These are phyloP conservation scores for Boeremia lycopersici DNA, from an alignment of 2,329 filamentous ascomycete species.

Conservation along the genomic window DNA sequence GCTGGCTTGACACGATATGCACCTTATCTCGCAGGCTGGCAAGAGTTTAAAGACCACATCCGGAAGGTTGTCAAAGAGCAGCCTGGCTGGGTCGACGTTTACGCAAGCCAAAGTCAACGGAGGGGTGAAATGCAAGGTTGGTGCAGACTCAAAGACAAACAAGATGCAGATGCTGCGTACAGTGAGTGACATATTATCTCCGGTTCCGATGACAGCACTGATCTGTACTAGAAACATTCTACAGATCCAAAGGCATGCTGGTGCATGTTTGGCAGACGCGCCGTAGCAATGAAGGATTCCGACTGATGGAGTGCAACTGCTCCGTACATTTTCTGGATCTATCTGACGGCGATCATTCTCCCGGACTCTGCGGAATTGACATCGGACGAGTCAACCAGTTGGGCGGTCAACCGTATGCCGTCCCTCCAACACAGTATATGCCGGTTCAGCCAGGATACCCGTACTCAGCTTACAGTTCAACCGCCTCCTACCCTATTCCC, in stretches of 20 bases:
- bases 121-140: conserved; percentile 43
- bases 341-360: conserved; percentile 35
- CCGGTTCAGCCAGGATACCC: conserved; percentile 27
- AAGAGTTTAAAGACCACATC: conserved; percentile 47
- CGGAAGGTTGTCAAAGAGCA: conserved; percentile 43
- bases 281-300: conserved; percentile 32
- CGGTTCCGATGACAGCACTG: background rate
- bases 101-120: conserved; percentile 29
- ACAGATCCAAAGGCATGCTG: conserved; percentile 30
- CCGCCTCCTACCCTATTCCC: conserved; percentile 25
- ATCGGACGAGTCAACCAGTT: conserved; percentile 34
- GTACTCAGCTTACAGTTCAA: conserved; percentile 31
- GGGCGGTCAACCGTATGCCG: conserved; percentile 14
- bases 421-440: conserved; percentile 23
- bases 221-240: conserved; percentile 26
- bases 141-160: conserved; percentile 42
- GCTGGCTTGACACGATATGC: conserved; percentile 34
- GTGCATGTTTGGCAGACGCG: conserved; percentile 44
- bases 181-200: conserved; percentile 25
- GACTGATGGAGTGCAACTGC: conserved; percentile 46
- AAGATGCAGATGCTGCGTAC: conserved; percentile 44
- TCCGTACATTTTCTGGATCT: conserved; percentile 32
- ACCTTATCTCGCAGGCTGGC: conserved; percentile 41
- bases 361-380: conserved; percentile 38
- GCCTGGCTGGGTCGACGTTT: conserved; percentile 47